Evolutionary conservation across 345 rosid genomes (phyloP).

Genomic region (Hibiscus tridactylites): DNA sequence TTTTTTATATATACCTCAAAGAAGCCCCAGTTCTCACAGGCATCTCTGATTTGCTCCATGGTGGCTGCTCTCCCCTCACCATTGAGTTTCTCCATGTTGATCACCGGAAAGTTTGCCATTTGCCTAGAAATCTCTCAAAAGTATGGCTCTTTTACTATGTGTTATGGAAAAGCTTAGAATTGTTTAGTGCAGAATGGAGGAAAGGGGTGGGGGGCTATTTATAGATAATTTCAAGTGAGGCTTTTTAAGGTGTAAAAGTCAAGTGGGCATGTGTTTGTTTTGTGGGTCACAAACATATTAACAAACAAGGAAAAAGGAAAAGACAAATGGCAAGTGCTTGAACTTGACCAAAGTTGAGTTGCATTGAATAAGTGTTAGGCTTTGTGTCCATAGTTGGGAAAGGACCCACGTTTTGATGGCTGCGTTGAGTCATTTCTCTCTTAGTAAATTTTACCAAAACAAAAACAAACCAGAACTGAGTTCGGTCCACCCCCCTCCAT

Average conservation of each 20-base stretch:
- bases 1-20: constrained; percentile 51
- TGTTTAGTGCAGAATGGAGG: constrained; percentile 3
- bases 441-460: too few species aligned
- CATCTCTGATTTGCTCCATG: constrained; percentile 72
- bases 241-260: not conserved
- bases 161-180: not conserved
- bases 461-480: too few species aligned
- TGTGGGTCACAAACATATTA: too few species aligned
- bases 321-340: too few species aligned
- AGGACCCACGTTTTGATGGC: too few species aligned
- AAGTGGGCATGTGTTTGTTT: not conserved
- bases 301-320: too few species aligned
- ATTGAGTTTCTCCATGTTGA: constrained; percentile 14
- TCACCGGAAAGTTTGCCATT: constrained; percentile 69
- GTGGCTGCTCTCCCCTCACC: constrained; percentile 53
- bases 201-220: constrained; percentile 10
- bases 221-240: constrained; percentile 12
- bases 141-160: not conserved
- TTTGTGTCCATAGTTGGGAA: too few species aligned
- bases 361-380: too few species aligned
- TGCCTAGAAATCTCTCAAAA: not conserved
- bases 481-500: too few species aligned
- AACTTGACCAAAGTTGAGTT: too few species aligned
- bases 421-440: too few species aligned
- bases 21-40: constrained; percentile 38